Evolutionary conservation across 1,139 yeast genomes (phyloP).

Genomic region (Zygosaccharomyces pseudobailii): DNA sequence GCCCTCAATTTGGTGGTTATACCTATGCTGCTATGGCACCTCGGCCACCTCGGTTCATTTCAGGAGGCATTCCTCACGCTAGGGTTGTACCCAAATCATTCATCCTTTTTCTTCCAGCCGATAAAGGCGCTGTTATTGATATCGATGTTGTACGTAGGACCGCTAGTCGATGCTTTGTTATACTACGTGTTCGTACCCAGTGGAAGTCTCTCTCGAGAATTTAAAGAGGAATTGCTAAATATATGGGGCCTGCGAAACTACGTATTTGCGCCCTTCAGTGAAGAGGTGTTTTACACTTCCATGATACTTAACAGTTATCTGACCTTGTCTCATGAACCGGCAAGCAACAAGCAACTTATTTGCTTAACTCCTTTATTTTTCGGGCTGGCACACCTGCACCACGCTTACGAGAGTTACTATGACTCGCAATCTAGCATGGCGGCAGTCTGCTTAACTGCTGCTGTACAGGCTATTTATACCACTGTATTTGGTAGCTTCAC

Average conservation of each 20-base stretch:
- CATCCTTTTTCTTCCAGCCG: conserved; percentile 26
- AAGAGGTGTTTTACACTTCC: conserved; percentile 76
- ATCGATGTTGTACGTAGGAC: conserved; percentile 52
- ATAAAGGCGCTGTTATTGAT: conserved; percentile 36
- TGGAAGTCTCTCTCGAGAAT: conserved; percentile 20
- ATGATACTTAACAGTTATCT: conserved; percentile 43
- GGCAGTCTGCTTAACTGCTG: conserved; percentile 40
- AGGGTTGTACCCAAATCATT: conserved; percentile 33
- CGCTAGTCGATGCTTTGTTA: conserved; percentile 41
- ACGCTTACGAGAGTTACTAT: conserved; percentile 54
- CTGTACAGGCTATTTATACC: conserved; percentile 68
- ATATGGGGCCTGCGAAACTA: conserved; percentile 59
- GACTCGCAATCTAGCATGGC: conserved; percentile 29
- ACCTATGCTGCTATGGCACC: conserved; percentile 26
- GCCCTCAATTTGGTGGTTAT: conserved; percentile 26
- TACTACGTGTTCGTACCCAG: conserved; percentile 32
- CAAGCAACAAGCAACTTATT: conserved; percentile 33
- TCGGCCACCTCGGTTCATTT: conserved; percentile 10
- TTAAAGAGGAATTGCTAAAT: conserved; percentile 33
- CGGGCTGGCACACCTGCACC: conserved; percentile 91
- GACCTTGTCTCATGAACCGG: conserved; percentile 31
- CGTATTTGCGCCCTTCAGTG: conserved; percentile 80
- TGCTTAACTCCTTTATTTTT: conserved; percentile 63
- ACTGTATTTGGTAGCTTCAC: conserved; percentile 76
- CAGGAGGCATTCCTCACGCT: conserved; percentile 18